A percentile compares a stretch with the other conserved stretches of the same genome.
phyloP scores from a whole-genome alignment of 2,329 filamentous ascomycete genomes.

The Fusarium kyushuense region DNA sequence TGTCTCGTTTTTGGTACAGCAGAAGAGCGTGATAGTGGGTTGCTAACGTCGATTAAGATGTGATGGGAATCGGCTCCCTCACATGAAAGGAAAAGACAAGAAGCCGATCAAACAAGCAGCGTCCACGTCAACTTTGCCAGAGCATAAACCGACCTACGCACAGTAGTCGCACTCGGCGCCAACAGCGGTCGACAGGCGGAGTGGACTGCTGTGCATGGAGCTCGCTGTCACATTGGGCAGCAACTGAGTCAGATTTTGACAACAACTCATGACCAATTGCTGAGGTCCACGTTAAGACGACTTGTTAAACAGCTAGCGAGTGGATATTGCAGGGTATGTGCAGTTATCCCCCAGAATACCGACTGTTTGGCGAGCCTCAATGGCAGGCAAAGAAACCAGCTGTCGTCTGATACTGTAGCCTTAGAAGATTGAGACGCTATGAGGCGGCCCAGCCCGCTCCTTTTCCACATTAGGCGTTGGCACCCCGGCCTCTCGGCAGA shows the following conservation, averaged over 20 bases:
- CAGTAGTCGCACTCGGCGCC: constrained; percentile 21
- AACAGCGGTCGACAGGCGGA: constrained; percentile 25
- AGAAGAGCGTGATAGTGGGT: constrained; percentile 34
- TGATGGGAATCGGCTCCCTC: constrained; percentile 42
- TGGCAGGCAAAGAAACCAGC: not conserved
- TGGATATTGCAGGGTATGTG: constrained; percentile 7
- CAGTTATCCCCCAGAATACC: constrained; percentile 21
- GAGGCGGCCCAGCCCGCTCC: constrained; percentile 33
- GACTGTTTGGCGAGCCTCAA: constrained; percentile 22
- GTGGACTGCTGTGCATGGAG: constrained; percentile 20
- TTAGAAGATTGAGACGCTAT: constrained; percentile 29
- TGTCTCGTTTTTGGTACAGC: constrained; percentile 20
- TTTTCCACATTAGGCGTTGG: constrained; percentile 19
- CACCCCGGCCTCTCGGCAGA: constrained; percentile 26
- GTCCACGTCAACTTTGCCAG: constrained; percentile 31
- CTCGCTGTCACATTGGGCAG: constrained; percentile 46
- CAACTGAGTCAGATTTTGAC: constrained; percentile 38
- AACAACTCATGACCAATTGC: constrained; percentile 42
- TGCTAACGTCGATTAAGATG: constrained; percentile 43
- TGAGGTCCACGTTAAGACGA: constrained; percentile 41
- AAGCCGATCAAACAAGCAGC: constrained; percentile 14
- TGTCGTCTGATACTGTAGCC: constrained; percentile 24
- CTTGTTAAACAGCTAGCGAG: constrained; percentile 14
- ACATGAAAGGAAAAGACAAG: constrained; percentile 28
- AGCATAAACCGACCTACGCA: constrained; percentile 32